Percentiles rank a stretch among this genome's conserved stretches.
Conservation (phyloP, 805 yeast species). For the Saccharomycopsis javanensis region DNA sequence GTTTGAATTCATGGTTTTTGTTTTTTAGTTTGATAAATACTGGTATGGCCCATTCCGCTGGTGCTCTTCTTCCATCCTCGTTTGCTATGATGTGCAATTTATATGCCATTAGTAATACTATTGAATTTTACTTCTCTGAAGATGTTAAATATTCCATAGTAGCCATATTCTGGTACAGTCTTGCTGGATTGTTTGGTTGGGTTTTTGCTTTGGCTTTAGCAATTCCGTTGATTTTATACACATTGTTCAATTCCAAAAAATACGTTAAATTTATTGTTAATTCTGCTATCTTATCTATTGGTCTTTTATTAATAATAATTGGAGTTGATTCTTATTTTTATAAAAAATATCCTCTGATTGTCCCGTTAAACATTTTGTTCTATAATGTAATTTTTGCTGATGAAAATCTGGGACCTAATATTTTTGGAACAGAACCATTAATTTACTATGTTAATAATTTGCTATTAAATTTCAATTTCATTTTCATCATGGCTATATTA, state of each 20-base stretch:
- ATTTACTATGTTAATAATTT: constrained; percentile 61
- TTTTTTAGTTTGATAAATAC: constrained; percentile 55
- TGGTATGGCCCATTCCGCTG: constrained; percentile 84
- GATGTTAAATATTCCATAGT: constrained; percentile 9
- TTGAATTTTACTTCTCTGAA: constrained; percentile 25
- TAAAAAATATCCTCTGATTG: constrained; percentile 42
- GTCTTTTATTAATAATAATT: constrained; percentile 26
- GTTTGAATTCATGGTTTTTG: constrained; percentile 41
- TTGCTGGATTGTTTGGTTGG: constrained; percentile 88
- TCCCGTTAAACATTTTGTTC: constrained; percentile 71
- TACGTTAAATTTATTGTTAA: constrained; percentile 22
- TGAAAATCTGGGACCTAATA: constrained; percentile 71
- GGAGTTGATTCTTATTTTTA: constrained; percentile 55
- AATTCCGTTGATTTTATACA: constrained; percentile 45
- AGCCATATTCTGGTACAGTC: constrained; percentile 32
- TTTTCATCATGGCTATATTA: constrained; percentile 33
- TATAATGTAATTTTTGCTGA: constrained; percentile 70
- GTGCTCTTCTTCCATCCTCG: constrained; percentile 76
- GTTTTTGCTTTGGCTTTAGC: constrained; percentile 69
- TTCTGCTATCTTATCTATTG: constrained; percentile 21
- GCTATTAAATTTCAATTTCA: constrained; percentile 60
- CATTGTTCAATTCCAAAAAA: constrained; percentile 16
- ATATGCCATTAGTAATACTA: constrained; percentile 33
- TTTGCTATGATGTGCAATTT: constrained; percentile 53
- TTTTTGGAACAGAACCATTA: constrained; percentile 81